phyloP scores from a whole-genome alignment of 495 filamentous ascomycete genomes.

The Hypoxylon crocopeplum region DNA sequence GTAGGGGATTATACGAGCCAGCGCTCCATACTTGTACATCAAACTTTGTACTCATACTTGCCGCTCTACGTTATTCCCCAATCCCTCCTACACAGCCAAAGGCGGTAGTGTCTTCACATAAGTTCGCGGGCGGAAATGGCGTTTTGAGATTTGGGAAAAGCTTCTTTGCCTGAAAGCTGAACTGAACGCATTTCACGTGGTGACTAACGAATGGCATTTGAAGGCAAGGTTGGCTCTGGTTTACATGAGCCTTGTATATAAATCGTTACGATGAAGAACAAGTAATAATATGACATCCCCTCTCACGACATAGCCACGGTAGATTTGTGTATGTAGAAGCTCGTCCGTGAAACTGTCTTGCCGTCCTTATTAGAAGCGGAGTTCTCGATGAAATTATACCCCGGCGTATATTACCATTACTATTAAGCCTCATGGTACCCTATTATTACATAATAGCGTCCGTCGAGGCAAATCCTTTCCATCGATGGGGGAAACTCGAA shows the following conservation, averaged over 20 bases:
- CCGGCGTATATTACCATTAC: too few relatives aligned
- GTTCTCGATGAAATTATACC: too few relatives aligned
- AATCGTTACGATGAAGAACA: constrained; percentile 28
- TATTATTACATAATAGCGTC: too few relatives aligned
- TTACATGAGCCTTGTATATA: constrained; percentile 44
- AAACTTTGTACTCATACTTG: constrained; percentile 57
- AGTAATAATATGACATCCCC: constrained; percentile 43
- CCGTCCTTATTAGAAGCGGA: too few relatives aligned
- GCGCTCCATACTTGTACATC: constrained; percentile 34
- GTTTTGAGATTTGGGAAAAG: constrained; percentile 56
- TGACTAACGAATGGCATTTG: constrained; percentile 40
- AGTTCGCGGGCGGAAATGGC: constrained; percentile 50
- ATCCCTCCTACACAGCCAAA: constrained; percentile 34
- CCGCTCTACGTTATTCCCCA: constrained; percentile 36
- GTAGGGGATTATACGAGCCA: constrained; percentile 36
- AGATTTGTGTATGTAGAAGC: too few relatives aligned
- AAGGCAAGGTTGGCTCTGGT: constrained; percentile 20
- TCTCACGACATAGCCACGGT: constrained; percentile 38
- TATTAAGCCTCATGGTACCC: too few relatives aligned
- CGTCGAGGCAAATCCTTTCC: too few relatives aligned
- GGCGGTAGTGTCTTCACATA: constrained; percentile 37
- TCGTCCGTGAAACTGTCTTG: too few relatives aligned
- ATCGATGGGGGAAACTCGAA: too few relatives aligned
- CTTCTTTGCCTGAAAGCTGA: constrained; percentile 38
- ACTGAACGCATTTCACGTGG: constrained; percentile 28